phyloP scores from a whole-genome alignment of 352 stramenopile genomes.

The Phytopythium chamaehyphon region DNA sequence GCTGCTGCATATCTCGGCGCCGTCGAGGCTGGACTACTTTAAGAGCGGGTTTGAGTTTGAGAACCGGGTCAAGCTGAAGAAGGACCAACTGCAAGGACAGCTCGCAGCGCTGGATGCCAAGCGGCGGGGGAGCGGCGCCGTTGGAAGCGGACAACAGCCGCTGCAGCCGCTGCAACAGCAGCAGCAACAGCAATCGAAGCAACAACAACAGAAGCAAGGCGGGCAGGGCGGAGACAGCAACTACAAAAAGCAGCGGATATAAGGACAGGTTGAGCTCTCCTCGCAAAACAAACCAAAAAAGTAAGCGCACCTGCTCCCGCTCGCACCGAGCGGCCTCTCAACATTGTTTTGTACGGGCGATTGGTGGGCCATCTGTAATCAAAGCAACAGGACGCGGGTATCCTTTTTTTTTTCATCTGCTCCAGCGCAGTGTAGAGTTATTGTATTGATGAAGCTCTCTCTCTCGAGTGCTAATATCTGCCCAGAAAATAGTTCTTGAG shows the following conservation, averaged over 20 bases:
- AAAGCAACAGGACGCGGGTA: too few species aligned
- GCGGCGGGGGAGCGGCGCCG: constrained; percentile 34
- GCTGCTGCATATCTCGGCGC: constrained; percentile 84
- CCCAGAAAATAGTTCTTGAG: constrained; percentile 80
- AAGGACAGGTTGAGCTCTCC: constrained; percentile 3
- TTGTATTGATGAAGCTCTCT: constrained; percentile 8
- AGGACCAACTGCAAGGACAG: constrained; percentile 84
- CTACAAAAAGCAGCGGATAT: constrained; percentile 66
- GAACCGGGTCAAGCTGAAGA: constrained; percentile 88
- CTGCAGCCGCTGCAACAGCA: constrained; percentile 7
- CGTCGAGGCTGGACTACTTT: constrained; percentile 87
- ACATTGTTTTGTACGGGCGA: too few species aligned
- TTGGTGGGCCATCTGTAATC: too few species aligned
- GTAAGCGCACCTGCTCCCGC: background rate
- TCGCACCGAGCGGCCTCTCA: background rate
- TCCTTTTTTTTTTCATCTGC: too few species aligned
- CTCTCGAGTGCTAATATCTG: constrained; percentile 48
- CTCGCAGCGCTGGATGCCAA: constrained; percentile 76
- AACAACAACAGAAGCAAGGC: constrained; percentile 14
- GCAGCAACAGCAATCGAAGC: constrained; percentile 8
- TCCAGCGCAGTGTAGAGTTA: background rate
- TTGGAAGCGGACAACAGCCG: constrained; percentile 11
- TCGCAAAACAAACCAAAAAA: background rate
- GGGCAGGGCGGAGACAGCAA: constrained; percentile 17
- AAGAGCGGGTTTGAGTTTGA: constrained; percentile 91